Conservation (phyloP, 179 eudicot species). For the Pouteria campechiana region DNA sequence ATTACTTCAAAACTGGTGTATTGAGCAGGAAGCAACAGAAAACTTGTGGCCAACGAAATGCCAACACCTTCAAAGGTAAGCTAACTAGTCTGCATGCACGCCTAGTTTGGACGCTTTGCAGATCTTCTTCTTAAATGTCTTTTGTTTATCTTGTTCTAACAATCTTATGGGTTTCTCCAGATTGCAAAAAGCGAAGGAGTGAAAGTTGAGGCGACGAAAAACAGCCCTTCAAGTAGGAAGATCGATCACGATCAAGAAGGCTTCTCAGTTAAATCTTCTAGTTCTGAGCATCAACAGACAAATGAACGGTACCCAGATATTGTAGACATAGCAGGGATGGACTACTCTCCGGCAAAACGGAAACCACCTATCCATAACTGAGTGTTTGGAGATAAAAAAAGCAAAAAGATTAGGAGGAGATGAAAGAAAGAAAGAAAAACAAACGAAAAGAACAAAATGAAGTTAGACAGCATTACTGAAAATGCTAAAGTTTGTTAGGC, state of each 20-base stretch:
- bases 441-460: no score
- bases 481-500: no score
- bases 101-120: background rate
- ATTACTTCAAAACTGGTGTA: background rate
- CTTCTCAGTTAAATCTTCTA: constrained; percentile 6
- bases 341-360: constrained; percentile 58
- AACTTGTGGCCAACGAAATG: constrained; percentile 23
- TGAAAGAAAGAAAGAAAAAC: background rate
- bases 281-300: constrained; percentile 6
- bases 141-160: background rate
- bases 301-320: constrained; percentile 15
- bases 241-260: constrained; percentile 1
- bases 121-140: background rate
- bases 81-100: background rate
- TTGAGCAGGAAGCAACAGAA: constrained; percentile 41
- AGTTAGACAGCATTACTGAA: constrained; percentile 18
- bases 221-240: background rate
- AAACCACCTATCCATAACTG: constrained; percentile 72
- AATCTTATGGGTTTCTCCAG: constrained; percentile 18
- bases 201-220: background rate
- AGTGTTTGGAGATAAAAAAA: background rate
- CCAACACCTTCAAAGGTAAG: constrained; percentile 43
- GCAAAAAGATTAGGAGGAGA: background rate
- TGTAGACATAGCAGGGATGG: constrained; percentile 57
- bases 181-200: constrained; percentile 11